Base-by-base conservation (phyloP, 1,139 yeast species). In the Saccharomyces hybrid region DNA sequence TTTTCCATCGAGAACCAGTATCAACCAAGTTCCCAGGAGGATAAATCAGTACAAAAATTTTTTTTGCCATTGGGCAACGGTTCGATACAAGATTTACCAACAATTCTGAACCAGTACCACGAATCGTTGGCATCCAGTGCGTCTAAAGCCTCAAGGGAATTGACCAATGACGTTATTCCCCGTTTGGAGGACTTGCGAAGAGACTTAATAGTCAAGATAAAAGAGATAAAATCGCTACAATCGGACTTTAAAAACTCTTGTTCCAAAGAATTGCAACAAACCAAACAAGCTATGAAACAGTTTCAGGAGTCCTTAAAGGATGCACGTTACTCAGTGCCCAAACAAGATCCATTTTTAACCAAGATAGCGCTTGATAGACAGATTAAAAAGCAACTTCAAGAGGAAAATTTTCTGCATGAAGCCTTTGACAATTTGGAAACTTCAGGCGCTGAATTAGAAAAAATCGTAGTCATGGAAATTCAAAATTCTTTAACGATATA, bases 401-500 rank as follows among this genome's bases (percentile, higher is more conserved):
- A 89, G 70, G 97, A 91, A 69, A 86, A 85, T 68, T 85, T 85
- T 64, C 76, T 91, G 53, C 87, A 88, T 64, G 96, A 90, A 67
- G 97, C 97, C 0, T 90, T 81, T 67, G 78, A 83, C 60, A 90
- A 91, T 70, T 77, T 91, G 61, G 96, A 93, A 73, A 80, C 81
- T 47, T 86, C 96, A 1, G 97, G 96, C 47, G 83, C 85, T 56
- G 95, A 89, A 67, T 78, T 93, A 62, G 98, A 91, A 71, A 83
- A 86, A 60, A 93, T 88, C 58, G 95, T 91, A 26, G 88, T 86
- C 41, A 78, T 83, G 68, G 97, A 91, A 69, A 76, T 93, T 53
- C 97, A 91, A 73, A 84, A 82, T 63, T 88, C 93, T 38, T 70
- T 90, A 59, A 80, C 85, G 8, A 79, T 78, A 52, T 90, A 84